Evolutionary conservation across 495 filamentous ascomycete genomes (phyloP), one percentile per base, ranked within the genome.

Genomic region (Penicillium bovifimosum): DNA sequence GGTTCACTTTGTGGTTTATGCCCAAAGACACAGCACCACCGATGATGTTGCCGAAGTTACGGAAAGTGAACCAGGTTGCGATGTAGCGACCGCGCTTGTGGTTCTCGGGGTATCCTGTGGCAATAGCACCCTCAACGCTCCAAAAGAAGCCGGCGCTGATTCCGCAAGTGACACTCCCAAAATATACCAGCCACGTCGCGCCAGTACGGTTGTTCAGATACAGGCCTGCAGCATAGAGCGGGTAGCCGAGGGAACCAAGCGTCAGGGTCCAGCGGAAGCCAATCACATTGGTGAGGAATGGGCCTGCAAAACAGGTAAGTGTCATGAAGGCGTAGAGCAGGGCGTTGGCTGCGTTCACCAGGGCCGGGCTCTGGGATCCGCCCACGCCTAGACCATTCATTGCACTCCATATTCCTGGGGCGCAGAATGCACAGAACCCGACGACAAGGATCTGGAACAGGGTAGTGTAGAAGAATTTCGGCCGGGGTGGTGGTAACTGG

Each of bases 361-460:
- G 62, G 54, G 77, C 74, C 6, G 79, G 79, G 47, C 68, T 67
- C 38, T 79, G 73, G 31, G 72, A 68, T 16, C 80, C 79, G 32
- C 80, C 81, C 0, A 77, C 81, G 0, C 81, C 80, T 1, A 79
- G 74, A 24, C 66, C 65, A 51, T 79, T 81, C 65, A 82, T 66
- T 7, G 80, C 80, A 41, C 74, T 77, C 80, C 79, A 84, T 43
- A 82, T 76, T 8, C 79, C 80, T 0, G 78, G 78, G n/a, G 76
- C 76, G 5, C 74, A 75, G 62, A 82, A 82, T 11, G 73, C 73
- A 46, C 78, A 77, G 9, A 74, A 58, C 4, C 79, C 76, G 34
- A 81, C 73, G 3, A 81, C 50, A 29, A 80, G 68, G 51, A 78
- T 74, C 51, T 81, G 77, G 66, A 77, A 82, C 1, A 81, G 65